phyloP scores from a whole-genome alignment of 2,329 filamentous ascomycete genomes.

The Apiospora sp. region DNA sequence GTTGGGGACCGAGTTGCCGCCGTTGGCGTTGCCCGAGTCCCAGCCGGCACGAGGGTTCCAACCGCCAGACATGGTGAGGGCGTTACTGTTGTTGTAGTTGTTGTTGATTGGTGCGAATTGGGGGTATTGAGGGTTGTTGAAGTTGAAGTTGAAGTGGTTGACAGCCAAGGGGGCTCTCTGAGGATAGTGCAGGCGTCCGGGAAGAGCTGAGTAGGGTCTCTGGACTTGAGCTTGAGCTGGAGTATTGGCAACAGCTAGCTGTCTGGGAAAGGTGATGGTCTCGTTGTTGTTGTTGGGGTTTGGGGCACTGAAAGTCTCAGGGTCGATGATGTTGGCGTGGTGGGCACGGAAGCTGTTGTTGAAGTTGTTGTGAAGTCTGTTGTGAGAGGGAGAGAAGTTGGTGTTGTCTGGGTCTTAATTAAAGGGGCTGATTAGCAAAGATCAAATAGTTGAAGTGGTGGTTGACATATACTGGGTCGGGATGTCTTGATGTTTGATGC shows the following conservation, averaged over 20 bases:
- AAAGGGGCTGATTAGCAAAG: neutral
- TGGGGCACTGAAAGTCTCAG: neutral
- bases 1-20: neutral
- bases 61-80: slow-evolving; percentile 18
- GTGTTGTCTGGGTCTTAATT: neutral
- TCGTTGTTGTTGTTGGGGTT: neutral
- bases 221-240: neutral
- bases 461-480: neutral
- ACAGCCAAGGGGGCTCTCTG: neutral
- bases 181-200: neutral
- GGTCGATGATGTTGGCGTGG: neutral
- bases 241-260: neutral
- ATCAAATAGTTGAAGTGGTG: neutral
- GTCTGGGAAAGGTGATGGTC: neutral
- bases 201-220: neutral
- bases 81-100: neutral
- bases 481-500: neutral
- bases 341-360: neutral
- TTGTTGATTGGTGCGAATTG: neutral
- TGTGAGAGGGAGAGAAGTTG: neutral
- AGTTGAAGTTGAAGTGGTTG: neutral
- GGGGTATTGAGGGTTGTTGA: neutral
- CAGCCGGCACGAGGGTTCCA: slow-evolving; percentile 49
- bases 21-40: slow-evolving; percentile 40
- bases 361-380: slow-evolving; percentile 1